phyloP scores from a whole-genome alignment of 257 asterid species.

The Osmanthus fragrans region DNA sequence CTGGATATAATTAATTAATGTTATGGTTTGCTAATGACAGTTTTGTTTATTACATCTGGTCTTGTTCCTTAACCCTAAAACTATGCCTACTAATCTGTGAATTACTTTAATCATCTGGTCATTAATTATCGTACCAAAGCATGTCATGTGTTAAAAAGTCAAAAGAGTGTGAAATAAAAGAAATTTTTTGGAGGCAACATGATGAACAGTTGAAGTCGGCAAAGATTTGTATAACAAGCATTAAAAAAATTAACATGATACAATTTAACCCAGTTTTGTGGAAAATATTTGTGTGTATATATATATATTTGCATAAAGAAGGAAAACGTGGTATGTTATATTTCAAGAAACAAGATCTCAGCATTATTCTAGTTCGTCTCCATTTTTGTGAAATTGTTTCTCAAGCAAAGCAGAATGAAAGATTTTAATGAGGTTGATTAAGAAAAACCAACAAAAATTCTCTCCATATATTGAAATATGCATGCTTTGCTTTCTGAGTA shows the following conservation, averaged over 20 bases:
- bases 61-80: slow-evolving; percentile 37
- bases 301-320: not conserved
- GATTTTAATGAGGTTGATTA: not conserved
- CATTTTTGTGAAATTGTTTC: not conserved
- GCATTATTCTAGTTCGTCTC: not conserved
- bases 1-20: not conserved
- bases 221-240: slow-evolving; percentile 22
- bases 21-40: slow-evolving; percentile 2
- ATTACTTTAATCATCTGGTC: slow-evolving; percentile 10
- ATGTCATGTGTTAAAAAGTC: slow-evolving; percentile 46
- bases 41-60: slow-evolving; percentile 10
- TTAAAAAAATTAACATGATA: not conserved
- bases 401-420: not conserved
- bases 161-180: slow-evolving; percentile 22
- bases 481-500: not conserved
- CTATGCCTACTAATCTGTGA: slow-evolving; percentile 27
- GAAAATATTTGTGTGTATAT: not conserved
- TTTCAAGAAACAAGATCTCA: not conserved
- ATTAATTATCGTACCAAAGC: slow-evolving; percentile 13
- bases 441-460: not conserved
- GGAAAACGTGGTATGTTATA: not conserved
- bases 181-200: slow-evolving; percentile 29
- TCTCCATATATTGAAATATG: not conserved
- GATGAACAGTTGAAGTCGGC: slow-evolving; percentile 22
- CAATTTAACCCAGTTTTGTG: slow-evolving; percentile 1